Percentiles rank a stretch among this genome's conserved stretches.
Conservation (phyloP, 257 asterid species). For the Eucommia ulmoides region DNA sequence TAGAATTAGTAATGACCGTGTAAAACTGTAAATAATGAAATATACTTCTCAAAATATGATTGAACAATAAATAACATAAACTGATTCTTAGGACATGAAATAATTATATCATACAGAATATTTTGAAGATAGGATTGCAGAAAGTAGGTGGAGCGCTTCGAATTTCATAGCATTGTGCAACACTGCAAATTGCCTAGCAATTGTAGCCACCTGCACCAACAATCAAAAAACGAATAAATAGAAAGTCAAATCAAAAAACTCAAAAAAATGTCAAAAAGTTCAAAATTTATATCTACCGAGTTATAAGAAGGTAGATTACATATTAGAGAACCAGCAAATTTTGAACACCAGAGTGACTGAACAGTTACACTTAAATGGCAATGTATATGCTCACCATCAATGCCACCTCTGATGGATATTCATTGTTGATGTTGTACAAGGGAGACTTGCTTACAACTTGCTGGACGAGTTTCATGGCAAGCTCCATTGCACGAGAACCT, state of each 20-base stretch:
- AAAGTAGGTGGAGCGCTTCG: conserved; percentile 75
- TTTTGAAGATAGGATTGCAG: conserved; percentile 49
- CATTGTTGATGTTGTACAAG: conserved; percentile 31
- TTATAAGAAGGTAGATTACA: too few relatives aligned
- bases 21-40: too few relatives aligned
- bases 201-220: conserved; percentile 67
- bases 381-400: conserved; percentile 38
- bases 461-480: conserved; percentile 57
- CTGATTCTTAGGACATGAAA: neutral
- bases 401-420: conserved; percentile 52
- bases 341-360: too few relatives aligned
- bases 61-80: too few relatives aligned
- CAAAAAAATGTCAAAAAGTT: too few relatives aligned
- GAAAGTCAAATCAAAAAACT: too few relatives aligned
- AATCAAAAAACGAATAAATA: too few relatives aligned
- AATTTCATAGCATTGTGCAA: conserved; percentile 72
- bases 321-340: too few relatives aligned
- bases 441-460: conserved; percentile 57
- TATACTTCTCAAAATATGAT: too few relatives aligned
- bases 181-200: conserved; percentile 66
- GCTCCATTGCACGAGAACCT: conserved; percentile 61
- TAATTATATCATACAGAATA: conserved; percentile 38
- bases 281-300: too few relatives aligned
- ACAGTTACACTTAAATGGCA: too few relatives aligned
- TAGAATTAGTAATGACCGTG: too few relatives aligned